Evolutionary conservation across 2,329 filamentous ascomycete species (phyloP), one percentile per base, ranked within the genome.

Genomic region (Aureobasidium sp.): DNA sequence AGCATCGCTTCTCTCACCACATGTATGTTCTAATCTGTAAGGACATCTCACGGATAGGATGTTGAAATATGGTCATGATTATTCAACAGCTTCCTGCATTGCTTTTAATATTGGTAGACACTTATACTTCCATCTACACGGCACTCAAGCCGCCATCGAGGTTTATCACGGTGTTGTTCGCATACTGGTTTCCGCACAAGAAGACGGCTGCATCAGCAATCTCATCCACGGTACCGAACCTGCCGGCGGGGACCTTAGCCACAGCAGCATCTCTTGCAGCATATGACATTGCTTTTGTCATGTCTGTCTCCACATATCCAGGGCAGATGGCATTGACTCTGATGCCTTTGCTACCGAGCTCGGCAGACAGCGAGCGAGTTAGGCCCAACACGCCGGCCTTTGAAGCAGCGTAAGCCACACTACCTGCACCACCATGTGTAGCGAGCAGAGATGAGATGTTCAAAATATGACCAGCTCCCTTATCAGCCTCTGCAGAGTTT

Each of bases 131-230:
- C 44, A 32, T n/a, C 27, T 53, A 62, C 1, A 57, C 34, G 27
- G 88, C 89, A 73, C 88, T 92, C 67, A 95, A 73, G 1, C 92
- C 92, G 17, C 92, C 92, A 74, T 96, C 92, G 32, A 96, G 79
- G 72, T 92, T 94, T 57, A 96, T 79, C 56, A 92, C 81, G 72
- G 90, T 94, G 67, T 95, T 95, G 73, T 93, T 93, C 62, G 90
- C 89, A 75, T 93, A 96, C 65, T 83, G 78, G 73, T 94, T 96
- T 51, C 81, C 81, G 34, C 80, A 77, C 67, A 82, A 68, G 68
- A 81, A 82, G 8, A 75, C 74, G 26, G 80, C 78, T 10, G 80
- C 77, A 71, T 80, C 78, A 39, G 78, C 79, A 29, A 82, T 74
- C 68, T 82, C 80, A 57, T 76, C 77, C 1, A 77, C 71, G 41